Base-by-base conservation (phyloP, 2,329 filamentous ascomycete species). In the Tolypocladium pustulatum region DNA sequence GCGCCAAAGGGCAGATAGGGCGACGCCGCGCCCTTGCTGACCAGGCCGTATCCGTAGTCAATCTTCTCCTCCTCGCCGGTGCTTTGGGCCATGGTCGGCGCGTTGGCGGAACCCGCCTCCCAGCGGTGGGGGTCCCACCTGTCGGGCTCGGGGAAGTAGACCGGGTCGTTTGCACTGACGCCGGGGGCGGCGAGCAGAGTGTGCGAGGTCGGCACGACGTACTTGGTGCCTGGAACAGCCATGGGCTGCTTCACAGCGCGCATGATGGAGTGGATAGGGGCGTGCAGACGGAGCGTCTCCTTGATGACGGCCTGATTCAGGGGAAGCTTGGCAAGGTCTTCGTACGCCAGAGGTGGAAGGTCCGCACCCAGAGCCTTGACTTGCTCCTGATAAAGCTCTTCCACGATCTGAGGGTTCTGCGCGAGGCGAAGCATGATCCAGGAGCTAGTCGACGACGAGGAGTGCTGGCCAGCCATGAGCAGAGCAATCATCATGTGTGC, bases 1-100 rank as follows among this genome's bases (percentile, higher is more conserved):
- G 92, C 93, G 60, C 93, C 93, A 70, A 97, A 97, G 2, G 93
- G 93, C 54, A 97, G 83, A 72, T 97, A 97, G 0, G 93, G 92
- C 57, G 89, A 95, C 60, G 84, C 85, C 17, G 90, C 87, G 58
- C 93, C 93, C 80, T 97, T 96, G 80, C 85, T 92, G 65, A 97
- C 89, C 56, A 96, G 79, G 61, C 93, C 93, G 73, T 96, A 97
- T 38, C 93, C 93, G 71, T 97, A 97, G 72, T 97, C 93, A 61
- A 93, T 83, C 76, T 90, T 91, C 76, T 88, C 89, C 68, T 87
- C 83, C 30, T 85, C 81, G 13, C 15, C 57, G 38, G n/a, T 78
- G 58, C 71, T 73, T 61, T 75, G 72, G 27, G 69, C 63, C 27
- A 81, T 70, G 59, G 65, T 79, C 56, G 79, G 81, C 32, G 76